Evolutionary conservation across 2,329 filamentous ascomycete genomes (phyloP).

Genomic region (Cladophialophora exuberans): DNA sequence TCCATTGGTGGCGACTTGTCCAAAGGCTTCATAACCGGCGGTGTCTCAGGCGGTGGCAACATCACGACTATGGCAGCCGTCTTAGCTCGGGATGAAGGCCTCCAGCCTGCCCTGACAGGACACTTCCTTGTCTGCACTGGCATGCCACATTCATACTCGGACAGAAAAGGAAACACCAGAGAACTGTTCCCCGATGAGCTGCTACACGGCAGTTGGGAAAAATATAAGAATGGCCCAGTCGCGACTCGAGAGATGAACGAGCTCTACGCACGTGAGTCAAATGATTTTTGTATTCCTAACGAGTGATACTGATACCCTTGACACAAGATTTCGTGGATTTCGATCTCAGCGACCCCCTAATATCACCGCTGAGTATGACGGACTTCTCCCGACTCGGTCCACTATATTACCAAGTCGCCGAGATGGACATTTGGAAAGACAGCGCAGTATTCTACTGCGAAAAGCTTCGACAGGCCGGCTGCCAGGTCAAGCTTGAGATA

Average conservation of each 20-base stretch:
- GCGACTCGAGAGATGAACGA: slow-evolving; percentile 13
- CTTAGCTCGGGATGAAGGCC: slow-evolving; percentile 17
- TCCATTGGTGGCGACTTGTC: slow-evolving; percentile 18
- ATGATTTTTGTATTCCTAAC: neutral
- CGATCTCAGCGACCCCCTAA: neutral
- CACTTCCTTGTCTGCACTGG: slow-evolving; percentile 23
- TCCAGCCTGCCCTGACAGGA: slow-evolving; percentile 19
- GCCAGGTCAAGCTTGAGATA: slow-evolving; percentile 13
- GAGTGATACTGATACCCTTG: neutral
- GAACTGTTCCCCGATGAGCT: slow-evolving; percentile 19
- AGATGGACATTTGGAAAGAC: slow-evolving; percentile 26
- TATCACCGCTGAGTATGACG: slow-evolving; percentile 11
- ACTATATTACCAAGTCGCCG: slow-evolving; percentile 22
- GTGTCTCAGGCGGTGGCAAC: slow-evolving; percentile 18
- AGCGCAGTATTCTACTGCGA: slow-evolving; percentile 22
- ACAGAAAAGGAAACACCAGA: neutral
- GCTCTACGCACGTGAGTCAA: slow-evolving; percentile 17
- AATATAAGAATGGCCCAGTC: slow-evolving; percentile 19
- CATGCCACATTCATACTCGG: slow-evolving; percentile 8
- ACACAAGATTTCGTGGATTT: slow-evolving; percentile 13
- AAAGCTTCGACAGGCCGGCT: slow-evolving; percentile 17
- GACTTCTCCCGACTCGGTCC: slow-evolving; percentile 19
- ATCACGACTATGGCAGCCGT: slow-evolving; percentile 9
- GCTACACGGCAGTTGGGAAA: slow-evolving; percentile 14
- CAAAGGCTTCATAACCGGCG: slow-evolving; percentile 23